Evolutionary conservation across 805 yeast genomes (phyloP), one percentile per base, ranked within the genome.

Genomic region (Candida krabiensis): DNA sequence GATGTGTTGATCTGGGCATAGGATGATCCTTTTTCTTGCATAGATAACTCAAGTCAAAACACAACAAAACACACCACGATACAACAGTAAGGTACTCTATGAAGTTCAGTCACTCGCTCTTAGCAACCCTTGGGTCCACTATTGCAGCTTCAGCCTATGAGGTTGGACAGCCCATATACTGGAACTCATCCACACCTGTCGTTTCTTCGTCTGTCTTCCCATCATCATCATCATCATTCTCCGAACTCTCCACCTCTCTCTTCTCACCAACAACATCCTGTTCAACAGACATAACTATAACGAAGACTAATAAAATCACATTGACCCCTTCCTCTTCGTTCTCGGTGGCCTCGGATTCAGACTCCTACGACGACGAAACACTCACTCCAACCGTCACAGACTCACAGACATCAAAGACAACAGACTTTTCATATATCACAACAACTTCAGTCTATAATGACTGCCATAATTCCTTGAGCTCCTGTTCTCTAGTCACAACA

Each of bases 401-500:
- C 19, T 30, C 47, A 5, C 16, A 19, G 7, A 45, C 37, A 28
- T 17, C 35, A 13, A 37, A 40, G 7, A 33, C 42, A 18, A 49
- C 54, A 0, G 45, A 37, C 14, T 33, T 36, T 9, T 28, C 46
- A 3, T 52, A 38, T 29, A 28, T 45, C 34, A 52, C 57, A 15
- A 47, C 51, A 23, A 52, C 57, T 4, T 40, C 50, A 12, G 30
- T 38, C 11, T 49, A 47, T 38, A 14, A 41, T 13, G 52, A 50
- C 34, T 52, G 56, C 34, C 35, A 44, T 30, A 39, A 39, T 28
- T 37, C 44, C 9, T 21, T 33, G 27, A 46, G 52, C 30, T 37
- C 46, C 9, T 56, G 61, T 33, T 47, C 59, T 8, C 36, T 39
- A 8, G 32, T 43, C 21, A 47, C 55, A 14, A 51, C 61, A 11